Conservation (phyloP, 768 basidiomycete genomes). For the Agaricus subrufescens region DNA sequence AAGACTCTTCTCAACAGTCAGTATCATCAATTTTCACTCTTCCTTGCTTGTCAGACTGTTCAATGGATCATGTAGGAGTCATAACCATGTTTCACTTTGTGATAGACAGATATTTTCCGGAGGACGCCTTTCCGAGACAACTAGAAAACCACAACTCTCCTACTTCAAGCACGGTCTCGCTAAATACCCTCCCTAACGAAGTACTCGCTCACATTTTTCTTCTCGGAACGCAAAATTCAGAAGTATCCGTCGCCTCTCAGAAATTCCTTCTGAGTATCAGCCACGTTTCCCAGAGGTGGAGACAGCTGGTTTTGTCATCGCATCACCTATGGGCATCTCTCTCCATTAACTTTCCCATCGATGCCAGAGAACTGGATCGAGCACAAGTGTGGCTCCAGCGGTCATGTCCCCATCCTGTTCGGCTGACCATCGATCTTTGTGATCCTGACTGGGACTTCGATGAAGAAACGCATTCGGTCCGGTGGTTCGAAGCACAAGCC, state of each 20-base stretch:
- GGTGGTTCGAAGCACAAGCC: slow-evolving; percentile 38
- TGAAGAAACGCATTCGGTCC: slow-evolving; percentile 40
- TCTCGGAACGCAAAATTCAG: slow-evolving; percentile 16
- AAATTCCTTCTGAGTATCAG: slow-evolving; percentile 25
- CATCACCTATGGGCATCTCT: slow-evolving; percentile 50
- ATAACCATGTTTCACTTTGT: not conserved
- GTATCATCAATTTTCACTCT: too few relatives aligned
- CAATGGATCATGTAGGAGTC: not conserved
- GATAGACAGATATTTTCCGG: not conserved
- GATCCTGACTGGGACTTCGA: slow-evolving; percentile 53
- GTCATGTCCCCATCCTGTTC: slow-evolving; percentile 42
- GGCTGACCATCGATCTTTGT: slow-evolving; percentile 53
- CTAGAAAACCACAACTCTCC: not conserved
- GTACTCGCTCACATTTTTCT: slow-evolving; percentile 31
- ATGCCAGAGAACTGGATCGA: slow-evolving; percentile 30
- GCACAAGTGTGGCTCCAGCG: slow-evolving; percentile 34
- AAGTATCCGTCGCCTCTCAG: slow-evolving; percentile 10
- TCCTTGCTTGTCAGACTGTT: too few relatives aligned
- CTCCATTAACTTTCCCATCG: slow-evolving; percentile 38
- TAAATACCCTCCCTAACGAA: slow-evolving; percentile 28
- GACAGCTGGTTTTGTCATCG: slow-evolving; percentile 39
- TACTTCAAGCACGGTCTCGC: slow-evolving; percentile 2
- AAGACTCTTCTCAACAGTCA: too few relatives aligned
- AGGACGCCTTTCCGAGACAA: not conserved
- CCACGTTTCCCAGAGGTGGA: slow-evolving; percentile 49